Percentiles rank a stretch among this genome's conserved stretches.
phyloP scores from a whole-genome alignment of 768 basidiomycete species.

The Suillus sp. region DNA sequence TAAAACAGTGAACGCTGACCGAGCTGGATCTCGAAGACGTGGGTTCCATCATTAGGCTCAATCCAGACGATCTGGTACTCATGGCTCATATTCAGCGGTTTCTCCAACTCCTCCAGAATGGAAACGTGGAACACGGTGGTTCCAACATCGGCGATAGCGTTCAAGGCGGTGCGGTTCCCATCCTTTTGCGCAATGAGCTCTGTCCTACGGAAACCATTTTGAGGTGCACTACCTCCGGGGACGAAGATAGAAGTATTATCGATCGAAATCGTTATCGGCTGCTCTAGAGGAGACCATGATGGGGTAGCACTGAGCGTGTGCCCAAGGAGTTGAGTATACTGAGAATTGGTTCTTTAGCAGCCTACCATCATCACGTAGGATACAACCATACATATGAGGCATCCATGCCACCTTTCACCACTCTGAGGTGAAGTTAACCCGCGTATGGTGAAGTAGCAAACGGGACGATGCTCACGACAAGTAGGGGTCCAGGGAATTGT shows the following conservation, averaged over 20 bases:
- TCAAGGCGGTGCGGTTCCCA: slow-evolving; percentile 39
- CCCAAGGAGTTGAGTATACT: slow-evolving; percentile 51
- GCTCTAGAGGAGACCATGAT: slow-evolving; percentile 49
- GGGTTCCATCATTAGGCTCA: slow-evolving; percentile 59
- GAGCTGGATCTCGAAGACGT: slow-evolving; percentile 61
- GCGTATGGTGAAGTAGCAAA: neutral
- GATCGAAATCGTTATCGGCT: slow-evolving; percentile 53
- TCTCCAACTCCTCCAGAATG: slow-evolving; percentile 41
- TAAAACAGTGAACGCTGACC: slow-evolving; percentile 43
- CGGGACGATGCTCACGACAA: slow-evolving; percentile 45
- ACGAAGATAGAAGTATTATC: slow-evolving; percentile 60
- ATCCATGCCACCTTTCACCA: slow-evolving; percentile 53
- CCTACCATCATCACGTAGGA: neutral
- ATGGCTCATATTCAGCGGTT: slow-evolving; percentile 53
- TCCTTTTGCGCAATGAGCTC: slow-evolving; percentile 57
- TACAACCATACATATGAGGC: slow-evolving; percentile 49
- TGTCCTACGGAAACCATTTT: slow-evolving; percentile 59
- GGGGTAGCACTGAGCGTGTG: slow-evolving; percentile 45
- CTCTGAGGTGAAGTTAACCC: slow-evolving; percentile 35
- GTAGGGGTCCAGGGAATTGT: slow-evolving; percentile 52
- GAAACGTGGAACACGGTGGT: slow-evolving; percentile 54
- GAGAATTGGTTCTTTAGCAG: slow-evolving; percentile 3
- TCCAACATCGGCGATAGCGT: slow-evolving; percentile 44
- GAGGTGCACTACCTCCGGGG: slow-evolving; percentile 46
- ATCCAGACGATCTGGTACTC: slow-evolving; percentile 69